Evolutionary conservation across 179 eudicot species (phyloP), one percentile per base, ranked within the genome.

Genomic region (Monotropa hypopitys): DNA sequence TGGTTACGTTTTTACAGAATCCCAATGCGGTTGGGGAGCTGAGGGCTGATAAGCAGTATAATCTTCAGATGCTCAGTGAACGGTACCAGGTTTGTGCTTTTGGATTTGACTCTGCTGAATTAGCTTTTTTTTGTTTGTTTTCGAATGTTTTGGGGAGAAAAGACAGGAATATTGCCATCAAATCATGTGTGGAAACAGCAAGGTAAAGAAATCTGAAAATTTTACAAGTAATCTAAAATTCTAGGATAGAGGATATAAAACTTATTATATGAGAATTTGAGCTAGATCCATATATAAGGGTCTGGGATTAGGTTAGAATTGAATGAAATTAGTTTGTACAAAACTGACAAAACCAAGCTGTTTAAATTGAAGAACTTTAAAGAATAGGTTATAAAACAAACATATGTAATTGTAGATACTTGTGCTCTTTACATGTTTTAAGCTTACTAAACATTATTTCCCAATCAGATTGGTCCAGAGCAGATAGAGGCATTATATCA

Each of bases 401-500:
- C n/a, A n/a, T n/a, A n/a, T 21, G 6, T n/a, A 51, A 7, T 8
- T 32, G 47, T 2, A 43, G 6, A 46, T n/a, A 4, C 35, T 6
- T 7, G 4, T 38, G n/a, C 73, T 51, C 54, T 49, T 73, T 49
- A 20, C 38, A 12, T 33, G 21, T 53, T 68, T 73, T 74, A 16
- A 51, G 42, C 68, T 56, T 47, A 53, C 30, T 11, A 32, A 32
- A 75, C 21, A 15, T 18, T 63, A 40, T 45, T 13, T 57, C 50
- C 47, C 32, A 57, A 72, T 40, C 95, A 95, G 99, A 95, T 95
- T 90, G 99, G 98, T 76, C 86, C 93, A 9, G 92, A 91, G 21
- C 98, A 95, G 85, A 91, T 95, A 63, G 99, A 95, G 79, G 99
- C 99, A 26, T 81, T 95, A 38, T 95, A 95, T 83, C 97, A 92